Percentiles rank a stretch among this genome's conserved stretches.
phyloP scores from a whole-genome alignment of 2,329 filamentous ascomycete genomes.

The Dactylellina leptospora region DNA sequence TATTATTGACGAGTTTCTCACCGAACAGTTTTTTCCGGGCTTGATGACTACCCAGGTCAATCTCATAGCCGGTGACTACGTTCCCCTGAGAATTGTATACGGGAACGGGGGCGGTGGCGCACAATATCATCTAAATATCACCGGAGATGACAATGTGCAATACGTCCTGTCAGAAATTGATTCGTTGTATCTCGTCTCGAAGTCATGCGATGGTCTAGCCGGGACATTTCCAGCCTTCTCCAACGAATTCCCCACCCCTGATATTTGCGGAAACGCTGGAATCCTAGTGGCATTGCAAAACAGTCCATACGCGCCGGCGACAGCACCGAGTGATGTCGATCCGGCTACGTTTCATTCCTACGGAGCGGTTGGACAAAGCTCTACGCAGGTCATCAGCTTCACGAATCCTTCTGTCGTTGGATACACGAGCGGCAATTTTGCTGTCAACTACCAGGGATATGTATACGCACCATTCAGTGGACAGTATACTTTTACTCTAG shows the following conservation, averaged over 20 bases:
- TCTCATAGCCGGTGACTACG: background rate
- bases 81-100: constrained; percentile 14
- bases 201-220: constrained; percentile 4
- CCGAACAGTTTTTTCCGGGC: background rate
- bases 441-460: background rate
- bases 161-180: background rate
- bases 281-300: background rate
- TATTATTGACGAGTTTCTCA: background rate
- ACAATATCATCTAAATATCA: constrained; percentile 19
- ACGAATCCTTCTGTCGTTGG: background rate
- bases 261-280: background rate
- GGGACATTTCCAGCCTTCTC: background rate
- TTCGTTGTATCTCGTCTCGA: constrained; percentile 12
- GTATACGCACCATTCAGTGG: background rate
- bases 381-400: background rate
- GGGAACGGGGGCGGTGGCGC: constrained; percentile 15
- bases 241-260: background rate
- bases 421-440: background rate
- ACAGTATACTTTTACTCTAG: background rate
- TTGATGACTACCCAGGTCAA: background rate
- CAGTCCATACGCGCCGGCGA: background rate
- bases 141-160: constrained; percentile 5
- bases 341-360: background rate
- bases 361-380: background rate
- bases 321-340: background rate